These are phyloP conservation scores for Pseudohalonectria lignicola DNA, from an alignment of 2,329 filamentous ascomycete species.

Conservation along the genomic window DNA sequence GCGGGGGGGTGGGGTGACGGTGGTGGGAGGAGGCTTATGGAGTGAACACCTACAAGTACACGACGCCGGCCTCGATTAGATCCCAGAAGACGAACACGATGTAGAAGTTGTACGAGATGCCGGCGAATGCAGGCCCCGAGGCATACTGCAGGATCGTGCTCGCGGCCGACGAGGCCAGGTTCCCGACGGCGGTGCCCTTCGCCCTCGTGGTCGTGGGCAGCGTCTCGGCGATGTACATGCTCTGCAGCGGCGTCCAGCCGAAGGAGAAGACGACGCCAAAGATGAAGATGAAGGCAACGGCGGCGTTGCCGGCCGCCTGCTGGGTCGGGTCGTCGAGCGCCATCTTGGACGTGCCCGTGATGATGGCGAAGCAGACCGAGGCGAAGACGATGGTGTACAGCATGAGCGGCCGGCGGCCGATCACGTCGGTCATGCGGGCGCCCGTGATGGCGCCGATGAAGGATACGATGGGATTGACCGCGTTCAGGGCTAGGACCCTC, in stretches of 20 bases:
- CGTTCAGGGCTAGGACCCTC: constrained; percentile 37
- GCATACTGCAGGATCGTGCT: constrained; percentile 31
- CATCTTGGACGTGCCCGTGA: constrained; percentile 35
- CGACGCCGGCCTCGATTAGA: constrained; percentile 23
- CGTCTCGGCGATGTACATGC: constrained; percentile 36
- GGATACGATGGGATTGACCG: constrained; percentile 41
- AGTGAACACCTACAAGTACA: constrained; percentile 31
- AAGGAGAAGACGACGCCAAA: constrained; percentile 41
- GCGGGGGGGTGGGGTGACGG: constrained; percentile 30
- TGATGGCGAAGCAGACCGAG: constrained; percentile 34
- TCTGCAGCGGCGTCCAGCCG: constrained; percentile 38
- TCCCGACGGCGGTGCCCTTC: constrained; percentile 31
- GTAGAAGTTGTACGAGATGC: constrained; percentile 29
- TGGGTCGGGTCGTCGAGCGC: constrained; percentile 23
- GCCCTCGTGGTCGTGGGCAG: constrained; percentile 29
- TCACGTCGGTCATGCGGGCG: constrained; percentile 40
- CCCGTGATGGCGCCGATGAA: constrained; percentile 39
- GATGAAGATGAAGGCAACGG: constrained; percentile 37
- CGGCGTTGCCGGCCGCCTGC: constrained; percentile 24
- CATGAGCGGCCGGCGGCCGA: constrained; percentile 46
- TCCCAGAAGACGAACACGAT: constrained; percentile 31
- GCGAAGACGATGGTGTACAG: constrained; percentile 33
- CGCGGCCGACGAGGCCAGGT: constrained; percentile 25
- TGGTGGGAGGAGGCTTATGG: constrained; percentile 26
- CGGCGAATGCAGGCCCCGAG: constrained; percentile 27